These are phyloP conservation scores for Remersonia thermophila DNA, from an alignment of 2,329 filamentous ascomycete species.

Conservation along the genomic window DNA sequence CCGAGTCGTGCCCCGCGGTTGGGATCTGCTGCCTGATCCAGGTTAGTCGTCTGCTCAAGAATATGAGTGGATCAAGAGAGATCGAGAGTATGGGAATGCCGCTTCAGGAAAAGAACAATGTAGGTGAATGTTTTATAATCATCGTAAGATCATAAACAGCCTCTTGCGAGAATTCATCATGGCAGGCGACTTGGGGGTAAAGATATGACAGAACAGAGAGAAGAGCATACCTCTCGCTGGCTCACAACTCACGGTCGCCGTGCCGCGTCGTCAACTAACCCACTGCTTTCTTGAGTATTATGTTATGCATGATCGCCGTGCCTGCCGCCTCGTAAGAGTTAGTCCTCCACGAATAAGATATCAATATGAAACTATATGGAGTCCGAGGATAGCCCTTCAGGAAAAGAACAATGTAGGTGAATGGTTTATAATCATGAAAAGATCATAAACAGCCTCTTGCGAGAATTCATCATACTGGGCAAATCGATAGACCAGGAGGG, in stretches of 20 bases:
- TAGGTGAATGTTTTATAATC: conserved; percentile 14
- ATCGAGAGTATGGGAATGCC: too few relatives aligned
- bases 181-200: neutral
- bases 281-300: too few relatives aligned
- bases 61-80: too few relatives aligned
- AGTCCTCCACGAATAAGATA: too few relatives aligned
- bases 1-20: too few relatives aligned
- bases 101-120: conserved; percentile 13
- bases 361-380: too few relatives aligned
- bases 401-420: conserved; percentile 15
- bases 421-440: conserved; percentile 12
- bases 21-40: too few relatives aligned
- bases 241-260: too few relatives aligned
- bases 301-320: too few relatives aligned
- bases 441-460: conserved; percentile 16
- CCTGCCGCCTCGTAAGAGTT: neutral
- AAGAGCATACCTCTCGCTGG: conserved; percentile 4
- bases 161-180: conserved; percentile 16
- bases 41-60: too few relatives aligned
- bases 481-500: neutral
- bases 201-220: neutral
- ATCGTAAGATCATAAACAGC: conserved; percentile 14
- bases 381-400: neutral
- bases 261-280: too few relatives aligned
- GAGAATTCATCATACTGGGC: conserved; percentile 12